These are phyloP conservation scores for Pichia manshurica DNA, from an alignment of 805 yeast species.

Conservation along the genomic window DNA sequence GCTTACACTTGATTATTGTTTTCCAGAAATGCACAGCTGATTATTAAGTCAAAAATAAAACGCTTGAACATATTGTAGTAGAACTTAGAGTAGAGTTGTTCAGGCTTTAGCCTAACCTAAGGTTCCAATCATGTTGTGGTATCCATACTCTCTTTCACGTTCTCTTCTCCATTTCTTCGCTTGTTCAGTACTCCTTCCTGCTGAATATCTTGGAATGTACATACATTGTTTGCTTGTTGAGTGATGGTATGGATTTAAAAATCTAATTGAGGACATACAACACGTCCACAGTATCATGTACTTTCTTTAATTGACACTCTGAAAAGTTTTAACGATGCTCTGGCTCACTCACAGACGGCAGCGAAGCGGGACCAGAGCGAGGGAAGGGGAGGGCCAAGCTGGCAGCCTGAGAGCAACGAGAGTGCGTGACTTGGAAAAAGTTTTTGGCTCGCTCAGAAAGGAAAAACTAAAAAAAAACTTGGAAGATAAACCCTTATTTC, in stretches of 20 bases:
- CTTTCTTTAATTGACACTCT: not conserved
- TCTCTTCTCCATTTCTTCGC: too few relatives aligned
- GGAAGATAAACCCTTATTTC: not conserved
- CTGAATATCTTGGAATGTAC: not conserved
- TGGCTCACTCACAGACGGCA: not conserved
- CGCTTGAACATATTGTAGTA: too few relatives aligned
- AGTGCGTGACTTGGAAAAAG: not conserved
- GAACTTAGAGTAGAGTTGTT: too few relatives aligned
- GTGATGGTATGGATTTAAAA: slow-evolving; percentile 1
- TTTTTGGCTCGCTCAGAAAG: not conserved
- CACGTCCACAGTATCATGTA: not conserved
- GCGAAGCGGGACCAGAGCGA: slow-evolving; percentile 1
- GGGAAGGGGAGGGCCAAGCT: not conserved
- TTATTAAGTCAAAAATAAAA: too few relatives aligned
- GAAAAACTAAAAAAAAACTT: too few relatives aligned
- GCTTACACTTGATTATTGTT: too few relatives aligned
- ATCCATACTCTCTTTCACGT: too few relatives aligned
- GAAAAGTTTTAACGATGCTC: slow-evolving; percentile 7
- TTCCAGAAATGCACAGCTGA: too few relatives aligned
- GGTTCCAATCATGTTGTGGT: too few relatives aligned
- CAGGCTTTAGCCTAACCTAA: too few relatives aligned
- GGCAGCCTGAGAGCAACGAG: too few relatives aligned
- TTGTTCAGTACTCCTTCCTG: too few relatives aligned
- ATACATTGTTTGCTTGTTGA: slow-evolving; percentile 8
- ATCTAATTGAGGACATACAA: not conserved